Evolutionary conservation across 1,284 basidiomycete genomes (phyloP), one percentile per base, ranked within the genome.

Genomic region (Trametes sp.): DNA sequence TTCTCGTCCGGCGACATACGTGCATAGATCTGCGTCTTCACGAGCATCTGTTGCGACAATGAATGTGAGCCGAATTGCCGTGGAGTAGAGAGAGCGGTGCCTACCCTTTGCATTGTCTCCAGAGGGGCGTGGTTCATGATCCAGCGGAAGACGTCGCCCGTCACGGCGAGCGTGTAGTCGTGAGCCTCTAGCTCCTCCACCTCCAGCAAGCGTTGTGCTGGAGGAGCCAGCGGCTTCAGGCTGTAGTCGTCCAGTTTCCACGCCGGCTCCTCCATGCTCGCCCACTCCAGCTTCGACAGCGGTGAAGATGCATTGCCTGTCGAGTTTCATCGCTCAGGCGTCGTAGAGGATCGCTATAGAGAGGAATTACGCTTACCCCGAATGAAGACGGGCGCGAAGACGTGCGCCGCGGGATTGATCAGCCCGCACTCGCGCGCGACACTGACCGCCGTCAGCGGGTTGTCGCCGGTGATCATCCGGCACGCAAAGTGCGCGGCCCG

Each of bases 1-100:
- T 99, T 99, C 81, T 99, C 98, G 76, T 99, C 98, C 0, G 98
- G 98, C 19, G 97, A 99, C 98, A 99, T 99, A 28, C 98, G 88
- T 10, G 98, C 96, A 75, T 97, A 99, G 55, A 99, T 92, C 73
- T 98, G 94, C 3, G 96, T 89, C 78, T 98, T 98, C 63, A 98
- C 94, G n/a, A 99, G 88, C 95, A 99, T 97, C 94, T 97, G 33
- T 52, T 3, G 51, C n/a, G 31, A 24, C 2, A n/a, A 7, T 16
- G 44, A 21, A 33, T 11, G 31, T 33, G 5, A 33, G 31, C 11
- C n/a, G 23, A 23, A 13, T 21, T 41, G 6, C 26, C n/a, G 14
- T 29, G n/a, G 9, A 14, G 52, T 23, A 5, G 19, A 50, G 16
- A 45, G 28, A 2, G 19, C 6, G 2, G 16, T 10, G 80, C 88